Percentiles rank a stretch among this genome's conserved stretches.
These are phyloP conservation scores for Scedosporium boydii DNA, from an alignment of 2,329 filamentous ascomycete species.

Conservation along the genomic window DNA sequence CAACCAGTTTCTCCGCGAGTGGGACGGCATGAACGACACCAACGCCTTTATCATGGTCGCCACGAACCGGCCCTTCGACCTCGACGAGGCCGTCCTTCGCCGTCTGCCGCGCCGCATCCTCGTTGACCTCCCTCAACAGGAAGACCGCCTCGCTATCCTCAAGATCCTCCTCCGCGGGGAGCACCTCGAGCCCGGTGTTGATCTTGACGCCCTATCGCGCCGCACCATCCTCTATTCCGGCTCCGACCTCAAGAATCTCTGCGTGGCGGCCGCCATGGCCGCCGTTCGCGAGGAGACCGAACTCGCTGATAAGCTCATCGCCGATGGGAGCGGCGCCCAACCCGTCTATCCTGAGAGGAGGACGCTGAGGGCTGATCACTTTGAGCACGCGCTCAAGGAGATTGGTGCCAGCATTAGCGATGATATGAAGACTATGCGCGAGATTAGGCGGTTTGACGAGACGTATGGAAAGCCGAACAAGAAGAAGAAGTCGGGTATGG, in stretches of 20 bases:
- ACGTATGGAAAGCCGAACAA: conserved; percentile 61
- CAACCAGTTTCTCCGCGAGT: conserved; percentile 93
- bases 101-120: conserved; percentile 63
- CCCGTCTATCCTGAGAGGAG: conserved; percentile 53
- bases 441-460: conserved; percentile 92
- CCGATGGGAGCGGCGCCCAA: conserved; percentile 12
- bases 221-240: conserved; percentile 71
- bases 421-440: conserved; percentile 78
- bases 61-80: conserved; percentile 88
- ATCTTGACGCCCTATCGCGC: conserved; percentile 52
- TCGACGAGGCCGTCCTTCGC: conserved; percentile 81
- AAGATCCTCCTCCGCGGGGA: conserved; percentile 64
- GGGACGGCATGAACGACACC: conserved; percentile 79
- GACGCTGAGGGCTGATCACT: conserved; percentile 57
- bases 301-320: conserved; percentile 25
- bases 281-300: conserved; percentile 65
- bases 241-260: conserved; percentile 75
- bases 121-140: conserved; percentile 60
- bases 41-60: conserved; percentile 97
- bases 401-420: conserved; percentile 89
- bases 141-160: conserved; percentile 59
- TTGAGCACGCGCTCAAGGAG: conserved; percentile 76
- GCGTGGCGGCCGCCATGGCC: conserved; percentile 68
- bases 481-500: conserved; percentile 45
- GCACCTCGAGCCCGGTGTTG: conserved; percentile 48